Base-by-base conservation (phyloP, 805 yeast species). In the Metschnikowia lunata region DNA sequence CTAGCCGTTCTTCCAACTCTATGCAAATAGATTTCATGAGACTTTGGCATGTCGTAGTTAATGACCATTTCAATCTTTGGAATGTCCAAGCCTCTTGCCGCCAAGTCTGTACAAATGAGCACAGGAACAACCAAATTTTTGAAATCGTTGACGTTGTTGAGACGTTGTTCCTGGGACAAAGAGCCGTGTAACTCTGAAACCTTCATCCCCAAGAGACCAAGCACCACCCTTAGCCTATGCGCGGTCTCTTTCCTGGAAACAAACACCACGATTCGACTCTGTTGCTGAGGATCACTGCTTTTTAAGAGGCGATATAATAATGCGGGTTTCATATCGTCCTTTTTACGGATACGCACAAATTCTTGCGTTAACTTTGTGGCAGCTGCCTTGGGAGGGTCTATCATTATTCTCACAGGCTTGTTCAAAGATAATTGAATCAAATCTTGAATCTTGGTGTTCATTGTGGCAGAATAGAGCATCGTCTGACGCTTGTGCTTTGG, bases 1-100 rank as follows among this genome's bases (percentile, higher is more conserved):
- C 99, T 88, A 8, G 99, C 99, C 43, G 98, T 93, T 77, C 99
- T 87, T 68, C 99, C 99, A 48, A 93, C 97, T 74, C 99, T 85
- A 69, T 93, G 99, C 58, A 93, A 73, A 64, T 93, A 93, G 32
- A 91, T 78, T 53, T 93, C 99, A 58, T 86, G 83, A 28, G 86
- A 75, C 63, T 88, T 87, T 40, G 99, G 99, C 95, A 93, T 88
- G 61, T 93, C 99, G 64, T 76, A 93, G 67, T 93, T 93, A 59
- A 93, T 78, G 37, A 93, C 99, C 47, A 85, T 82, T 63, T 90
- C 98, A 62, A 93, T 90, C 67, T 91, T 91, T 49, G 98, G 98
- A 60, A 93, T 93, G 85, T 93, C 99, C 62, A 93, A 77, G 76
- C 99, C 99, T 80, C 99, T 86, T 27, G 99, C 91, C 2, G 99